These are phyloP conservation scores for Coleophoma cylindrospora DNA, from an alignment of 2,329 filamentous ascomycete species.

Conservation along the genomic window DNA sequence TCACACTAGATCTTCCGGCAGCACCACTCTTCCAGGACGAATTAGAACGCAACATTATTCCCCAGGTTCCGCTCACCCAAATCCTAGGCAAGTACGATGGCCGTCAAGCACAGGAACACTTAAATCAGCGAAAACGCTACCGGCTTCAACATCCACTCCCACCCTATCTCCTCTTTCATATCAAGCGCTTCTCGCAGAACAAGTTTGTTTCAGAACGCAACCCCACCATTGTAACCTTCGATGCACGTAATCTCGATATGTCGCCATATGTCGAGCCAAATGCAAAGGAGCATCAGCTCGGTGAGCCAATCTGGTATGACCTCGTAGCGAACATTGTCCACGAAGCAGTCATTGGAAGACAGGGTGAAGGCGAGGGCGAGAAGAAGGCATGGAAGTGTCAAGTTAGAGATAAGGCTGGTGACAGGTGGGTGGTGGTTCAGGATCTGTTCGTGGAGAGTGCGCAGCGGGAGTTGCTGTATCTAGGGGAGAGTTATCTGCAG, in stretches of 20 bases:
- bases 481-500: constrained; percentile 92
- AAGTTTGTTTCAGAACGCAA: constrained; percentile 96
- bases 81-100: constrained; percentile 94
- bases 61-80: constrained; percentile 76
- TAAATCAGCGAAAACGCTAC: constrained; percentile 84
- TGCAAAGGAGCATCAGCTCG: constrained; percentile 60
- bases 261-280: constrained; percentile 88
- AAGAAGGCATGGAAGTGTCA: constrained; percentile 93
- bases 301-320: constrained; percentile 90
- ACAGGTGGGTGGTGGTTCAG: constrained; percentile 90
- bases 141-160: constrained; percentile 85
- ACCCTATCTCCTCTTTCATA: constrained; percentile 86
- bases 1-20: constrained; percentile 88
- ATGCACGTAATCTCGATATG: constrained; percentile 79
- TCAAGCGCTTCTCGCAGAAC: constrained; percentile 95
- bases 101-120: constrained; percentile 77
- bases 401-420: constrained; percentile 71
- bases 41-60: constrained; percentile 92
- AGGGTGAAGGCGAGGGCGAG: constrained; percentile 85
- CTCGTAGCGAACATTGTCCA: constrained; percentile 92
- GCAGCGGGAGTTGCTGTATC: constrained; percentile 82
- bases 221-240: constrained; percentile 96
- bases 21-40: constrained; percentile 96
- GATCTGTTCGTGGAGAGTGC: constrained; percentile 90
- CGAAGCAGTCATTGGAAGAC: constrained; percentile 71